phyloP scores from a whole-genome alignment of 2,329 filamentous ascomycete genomes.

The Xylaria sp. region DNA sequence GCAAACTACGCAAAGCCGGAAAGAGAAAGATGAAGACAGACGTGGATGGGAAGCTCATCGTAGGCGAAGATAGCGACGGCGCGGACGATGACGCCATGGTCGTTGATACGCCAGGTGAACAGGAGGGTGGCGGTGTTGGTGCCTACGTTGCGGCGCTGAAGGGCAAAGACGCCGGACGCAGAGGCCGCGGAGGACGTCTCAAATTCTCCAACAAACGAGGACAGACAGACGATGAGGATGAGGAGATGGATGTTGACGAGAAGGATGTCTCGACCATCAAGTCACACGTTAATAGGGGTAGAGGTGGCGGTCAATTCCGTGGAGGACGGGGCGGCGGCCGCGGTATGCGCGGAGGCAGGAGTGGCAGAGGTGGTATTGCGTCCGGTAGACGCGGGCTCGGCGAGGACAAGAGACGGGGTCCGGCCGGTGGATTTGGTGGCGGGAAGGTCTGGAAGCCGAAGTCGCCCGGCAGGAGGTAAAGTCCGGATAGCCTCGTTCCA shows the following conservation, averaged over 20 bases:
- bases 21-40: constrained; percentile 74
- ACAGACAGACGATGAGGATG: constrained; percentile 61
- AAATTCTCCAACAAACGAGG: constrained; percentile 75
- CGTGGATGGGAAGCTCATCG: constrained; percentile 82
- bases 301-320: constrained; percentile 44
- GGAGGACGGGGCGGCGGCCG: constrained; percentile 43
- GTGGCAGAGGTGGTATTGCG: constrained; percentile 53
- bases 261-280: constrained; percentile 63
- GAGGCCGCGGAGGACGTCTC: constrained; percentile 73
- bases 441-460: constrained; percentile 56
- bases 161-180: constrained; percentile 72
- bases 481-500: constrained; percentile 14
- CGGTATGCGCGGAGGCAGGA: constrained; percentile 47
- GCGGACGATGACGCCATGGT: constrained; percentile 67
- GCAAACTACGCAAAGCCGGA: constrained; percentile 67
- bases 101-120: constrained; percentile 63
- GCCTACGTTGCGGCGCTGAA: constrained; percentile 77
- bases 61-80: constrained; percentile 68
- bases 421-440: constrained; percentile 49
- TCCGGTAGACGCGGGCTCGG: constrained; percentile 64
- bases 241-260: constrained; percentile 65
- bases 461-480: constrained; percentile 48
- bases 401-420: constrained; percentile 60
- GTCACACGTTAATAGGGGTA: constrained; percentile 56
- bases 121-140: constrained; percentile 68